Conservation (phyloP, 1,284 basidiomycete species). For the Gomphus bonarii region DNA sequence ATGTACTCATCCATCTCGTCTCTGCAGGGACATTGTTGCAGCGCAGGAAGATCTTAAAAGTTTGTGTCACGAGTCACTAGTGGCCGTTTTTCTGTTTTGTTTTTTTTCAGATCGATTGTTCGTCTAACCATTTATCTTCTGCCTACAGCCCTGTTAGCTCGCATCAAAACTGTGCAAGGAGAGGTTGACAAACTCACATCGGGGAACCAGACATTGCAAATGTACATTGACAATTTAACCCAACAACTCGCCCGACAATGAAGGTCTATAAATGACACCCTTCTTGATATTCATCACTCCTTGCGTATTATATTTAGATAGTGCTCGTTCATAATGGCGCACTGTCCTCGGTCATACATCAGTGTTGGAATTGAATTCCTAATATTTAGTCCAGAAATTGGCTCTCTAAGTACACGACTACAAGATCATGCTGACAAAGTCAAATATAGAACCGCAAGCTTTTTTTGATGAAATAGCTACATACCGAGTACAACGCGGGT, state of each 20-base stretch:
- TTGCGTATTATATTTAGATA: not conserved
- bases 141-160: slow-evolving; percentile 48
- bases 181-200: slow-evolving; percentile 70
- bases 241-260: slow-evolving; percentile 53
- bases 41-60: slow-evolving; percentile 66
- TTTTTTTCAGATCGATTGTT: not conserved
- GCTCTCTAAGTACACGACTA: not conserved
- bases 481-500: not conserved
- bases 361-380: too few species aligned
- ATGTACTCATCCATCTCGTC: not conserved
- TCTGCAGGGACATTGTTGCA: slow-evolving; percentile 53
- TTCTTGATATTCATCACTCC: not conserved
- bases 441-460: too few species aligned
- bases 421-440: too few species aligned
- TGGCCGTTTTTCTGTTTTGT: not conserved
- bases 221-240: slow-evolving; percentile 83
- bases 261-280: not conserved
- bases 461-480: not conserved
- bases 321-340: too few species aligned
- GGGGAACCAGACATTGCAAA: slow-evolving; percentile 73
- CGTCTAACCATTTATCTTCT: not conserved
- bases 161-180: slow-evolving; percentile 56
- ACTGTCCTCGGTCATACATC: too few species aligned
- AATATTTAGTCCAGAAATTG: not conserved
- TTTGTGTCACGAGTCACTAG: slow-evolving; percentile 25